phyloP scores from a whole-genome alignment of 805 yeast species.

The Zygoascus flipseniorum region DNA sequence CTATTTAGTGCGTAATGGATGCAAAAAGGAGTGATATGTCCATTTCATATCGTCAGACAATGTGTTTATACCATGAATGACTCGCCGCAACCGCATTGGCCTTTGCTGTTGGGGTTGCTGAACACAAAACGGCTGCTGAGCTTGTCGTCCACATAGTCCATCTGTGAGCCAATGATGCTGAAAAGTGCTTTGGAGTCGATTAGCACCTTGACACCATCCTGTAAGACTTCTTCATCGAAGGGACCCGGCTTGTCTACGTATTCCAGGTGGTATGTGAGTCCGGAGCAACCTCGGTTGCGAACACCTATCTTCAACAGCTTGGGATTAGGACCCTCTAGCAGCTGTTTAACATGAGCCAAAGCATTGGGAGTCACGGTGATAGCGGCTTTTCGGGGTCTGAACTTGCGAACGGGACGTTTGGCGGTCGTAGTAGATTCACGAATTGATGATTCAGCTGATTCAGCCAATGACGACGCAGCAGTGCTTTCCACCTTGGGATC shows the following conservation, averaged over 20 bases:
- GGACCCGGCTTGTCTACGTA: constrained; percentile 88
- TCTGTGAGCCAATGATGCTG: constrained; percentile 91
- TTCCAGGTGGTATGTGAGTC: constrained; percentile 82
- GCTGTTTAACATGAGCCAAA: constrained; percentile 53
- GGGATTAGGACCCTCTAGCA: constrained; percentile 77
- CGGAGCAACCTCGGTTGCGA: constrained; percentile 95
- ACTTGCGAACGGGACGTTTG: constrained; percentile 40
- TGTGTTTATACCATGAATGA: constrained; percentile 80
- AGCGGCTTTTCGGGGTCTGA: constrained; percentile 85
- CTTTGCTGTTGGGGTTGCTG: constrained; percentile 93
- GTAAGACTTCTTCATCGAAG: constrained; percentile 85
- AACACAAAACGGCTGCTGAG: constrained; percentile 82
- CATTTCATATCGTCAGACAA: background rate
- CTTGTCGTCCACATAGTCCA: constrained; percentile 98
- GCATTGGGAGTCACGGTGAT: constrained; percentile 76
- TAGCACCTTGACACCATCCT: constrained; percentile 86
- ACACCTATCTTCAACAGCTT: constrained; percentile 88
- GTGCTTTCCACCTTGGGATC: background rate
- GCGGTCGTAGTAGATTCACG: constrained; percentile 16
- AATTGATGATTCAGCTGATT: background rate
- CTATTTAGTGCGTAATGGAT: background rate
- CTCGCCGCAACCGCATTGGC: constrained; percentile 98
- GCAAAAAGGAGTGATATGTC: background rate
- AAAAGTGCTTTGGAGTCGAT: constrained; percentile 95
- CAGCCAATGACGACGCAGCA: background rate